These are phyloP conservation scores for Pythium guiyangense DNA, from an alignment of 352 stramenopile species.

Conservation along the genomic window DNA sequence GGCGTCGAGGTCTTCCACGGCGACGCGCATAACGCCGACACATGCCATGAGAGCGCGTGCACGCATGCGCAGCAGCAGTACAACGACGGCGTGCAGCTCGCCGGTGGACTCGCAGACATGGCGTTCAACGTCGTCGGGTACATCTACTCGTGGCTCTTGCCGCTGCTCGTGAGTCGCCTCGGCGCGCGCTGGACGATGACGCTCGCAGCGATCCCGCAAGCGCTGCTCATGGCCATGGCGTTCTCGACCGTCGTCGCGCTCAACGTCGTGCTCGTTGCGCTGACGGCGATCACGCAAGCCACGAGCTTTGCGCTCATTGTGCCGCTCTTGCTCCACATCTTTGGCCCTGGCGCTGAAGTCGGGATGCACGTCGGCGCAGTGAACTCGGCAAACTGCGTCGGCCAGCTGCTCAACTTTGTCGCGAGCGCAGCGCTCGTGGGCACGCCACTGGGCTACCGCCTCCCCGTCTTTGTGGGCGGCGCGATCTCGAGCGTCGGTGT, in stretches of 20 bases:
- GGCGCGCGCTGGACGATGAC: conserved; percentile 31
- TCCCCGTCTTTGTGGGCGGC: conserved; percentile 25
- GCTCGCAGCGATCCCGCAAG: conserved; percentile 32
- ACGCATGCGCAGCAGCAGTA: conserved; percentile 33
- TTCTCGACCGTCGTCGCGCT: conserved; percentile 28
- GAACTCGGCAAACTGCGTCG: conserved; percentile 47
- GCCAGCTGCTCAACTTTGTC: conserved; percentile 51
- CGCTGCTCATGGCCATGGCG: conserved; percentile 37
- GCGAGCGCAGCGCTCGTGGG: conserved; percentile 30
- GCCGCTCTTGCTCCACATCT: conserved; percentile 42
- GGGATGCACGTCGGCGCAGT: conserved; percentile 49
- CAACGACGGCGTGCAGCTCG: conserved; percentile 34
- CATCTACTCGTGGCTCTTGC: conserved; percentile 38
- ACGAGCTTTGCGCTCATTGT: conserved; percentile 47
- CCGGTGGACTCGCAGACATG: conserved; percentile 36
- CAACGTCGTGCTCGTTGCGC: conserved; percentile 30
- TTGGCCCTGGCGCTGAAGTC: conserved; percentile 30
- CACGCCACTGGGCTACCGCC: conserved; percentile 18
- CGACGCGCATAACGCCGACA: conserved; percentile 29
- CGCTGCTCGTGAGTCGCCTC: conserved; percentile 27
- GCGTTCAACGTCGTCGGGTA: conserved; percentile 38
- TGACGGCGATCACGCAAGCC: conserved; percentile 36
- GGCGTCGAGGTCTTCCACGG: conserved; percentile 44
- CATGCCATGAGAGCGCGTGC: conserved; percentile 25
- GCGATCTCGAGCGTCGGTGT: conserved; percentile 50